phyloP scores from a whole-genome alignment of 192 early-diverging fungal genomes.

The Geosiphon pyriformis region DNA sequence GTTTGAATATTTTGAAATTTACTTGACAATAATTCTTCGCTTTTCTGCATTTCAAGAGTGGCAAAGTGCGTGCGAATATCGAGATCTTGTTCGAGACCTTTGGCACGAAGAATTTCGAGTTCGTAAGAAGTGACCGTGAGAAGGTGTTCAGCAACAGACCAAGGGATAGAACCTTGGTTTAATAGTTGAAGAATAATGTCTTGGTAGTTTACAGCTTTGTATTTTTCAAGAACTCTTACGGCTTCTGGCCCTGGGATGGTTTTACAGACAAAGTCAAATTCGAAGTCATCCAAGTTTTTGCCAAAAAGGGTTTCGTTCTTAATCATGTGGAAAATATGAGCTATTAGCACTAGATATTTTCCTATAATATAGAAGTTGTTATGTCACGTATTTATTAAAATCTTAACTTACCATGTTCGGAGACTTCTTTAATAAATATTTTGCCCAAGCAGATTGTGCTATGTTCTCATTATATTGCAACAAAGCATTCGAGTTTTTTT shows the following conservation, averaged over 20 bases:
- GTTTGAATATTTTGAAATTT: no score
- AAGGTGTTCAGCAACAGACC: neutral
- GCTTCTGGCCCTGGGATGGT: slow-evolving; percentile 3
- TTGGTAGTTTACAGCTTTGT: slow-evolving; percentile 5
- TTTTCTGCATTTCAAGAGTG: no score
- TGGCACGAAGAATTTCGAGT: neutral
- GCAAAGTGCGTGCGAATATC: no score
- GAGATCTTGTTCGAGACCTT: neutral
- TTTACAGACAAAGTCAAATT: neutral
- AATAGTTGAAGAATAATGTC: neutral
- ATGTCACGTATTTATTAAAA: no score
- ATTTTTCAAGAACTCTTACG: neutral
- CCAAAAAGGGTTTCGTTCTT: neutral
- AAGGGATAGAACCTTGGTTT: neutral
- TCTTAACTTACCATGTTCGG: slow-evolving; percentile 2
- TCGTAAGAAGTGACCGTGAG: neutral
- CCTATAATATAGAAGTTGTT: no score
- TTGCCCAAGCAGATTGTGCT: neutral
- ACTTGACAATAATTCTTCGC: no score
- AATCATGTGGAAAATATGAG: neutral
- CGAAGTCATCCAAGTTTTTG: slow-evolving; percentile 9
- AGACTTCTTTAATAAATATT: neutral
- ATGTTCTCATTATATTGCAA: neutral
- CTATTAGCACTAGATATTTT: no score
- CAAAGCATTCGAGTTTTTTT: slow-evolving; percentile 14